A percentile compares a stretch with the other conserved stretches of the same genome.
Evolutionary conservation across 2,329 filamentous ascomycete genomes (phyloP).

Genomic region (Stylonectria norvegica): DNA sequence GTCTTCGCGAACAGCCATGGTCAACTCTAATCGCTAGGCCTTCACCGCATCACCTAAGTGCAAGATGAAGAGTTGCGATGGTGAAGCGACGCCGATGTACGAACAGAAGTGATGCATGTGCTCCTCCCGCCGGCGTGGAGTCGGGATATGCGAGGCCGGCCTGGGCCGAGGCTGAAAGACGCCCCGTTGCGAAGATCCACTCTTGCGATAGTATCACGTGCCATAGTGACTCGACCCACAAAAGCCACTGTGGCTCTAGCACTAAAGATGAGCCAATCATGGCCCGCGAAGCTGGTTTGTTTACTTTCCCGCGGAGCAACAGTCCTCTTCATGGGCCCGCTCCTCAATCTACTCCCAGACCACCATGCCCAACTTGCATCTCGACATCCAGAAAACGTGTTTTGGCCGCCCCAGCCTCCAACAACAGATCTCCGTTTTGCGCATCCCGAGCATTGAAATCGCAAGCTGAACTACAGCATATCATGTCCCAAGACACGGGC

Average conservation of each 20-base stretch:
- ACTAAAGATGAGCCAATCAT: conserved; percentile 26
- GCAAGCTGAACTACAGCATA: conserved; percentile 14
- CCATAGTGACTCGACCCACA: conserved; percentile 7
- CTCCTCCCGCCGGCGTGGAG: conserved; percentile 24
- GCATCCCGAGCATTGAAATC: no score
- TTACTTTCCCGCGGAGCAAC: conserved; percentile 44
- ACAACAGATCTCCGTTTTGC: no score
- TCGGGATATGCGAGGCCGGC: conserved; percentile 27
- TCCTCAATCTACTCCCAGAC: conserved; percentile 7
- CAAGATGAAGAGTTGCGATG: conserved; percentile 8
- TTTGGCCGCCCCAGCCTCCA: no score
- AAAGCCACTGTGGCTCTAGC: not conserved
- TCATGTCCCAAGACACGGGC: conserved; percentile 82
- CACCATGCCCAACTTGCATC: conserved; percentile 14
- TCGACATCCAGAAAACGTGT: no score
- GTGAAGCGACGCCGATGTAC: conserved; percentile 12
- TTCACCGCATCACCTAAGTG: conserved; percentile 23
- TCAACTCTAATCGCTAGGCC: conserved; percentile 17
- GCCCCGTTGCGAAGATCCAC: not conserved
- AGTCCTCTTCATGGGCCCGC: conserved; percentile 17
- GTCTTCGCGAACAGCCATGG: conserved; percentile 90
- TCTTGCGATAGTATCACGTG: conserved; percentile 21
- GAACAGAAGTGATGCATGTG: conserved; percentile 29
- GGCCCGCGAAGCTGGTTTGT: conserved; percentile 30
- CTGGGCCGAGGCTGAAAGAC: conserved; percentile 32